These are phyloP conservation scores for Agaricales sp. DNA, from an alignment of 1,284 basidiomycete genomes.

Conservation along the genomic window DNA sequence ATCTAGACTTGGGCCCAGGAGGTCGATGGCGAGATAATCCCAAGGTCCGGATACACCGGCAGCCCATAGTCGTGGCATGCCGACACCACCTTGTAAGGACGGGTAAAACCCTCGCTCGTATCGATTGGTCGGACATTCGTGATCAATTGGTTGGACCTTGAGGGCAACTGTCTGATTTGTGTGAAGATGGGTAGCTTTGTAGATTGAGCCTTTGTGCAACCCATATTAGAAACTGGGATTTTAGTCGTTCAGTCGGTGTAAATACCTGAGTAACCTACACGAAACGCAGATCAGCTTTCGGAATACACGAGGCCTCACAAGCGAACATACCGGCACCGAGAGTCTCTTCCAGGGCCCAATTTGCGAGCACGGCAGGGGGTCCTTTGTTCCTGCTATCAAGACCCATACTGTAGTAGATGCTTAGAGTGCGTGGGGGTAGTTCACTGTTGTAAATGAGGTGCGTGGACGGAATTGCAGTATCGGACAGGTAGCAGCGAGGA, in stretches of 20 bases:
- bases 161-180: slow-evolving; percentile 52
- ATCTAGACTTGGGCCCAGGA: slow-evolving; percentile 61
- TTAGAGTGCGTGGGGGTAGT: too few species aligned
- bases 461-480: too few species aligned
- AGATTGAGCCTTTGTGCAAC: slow-evolving; percentile 74
- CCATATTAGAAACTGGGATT: background rate
- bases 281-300: background rate
- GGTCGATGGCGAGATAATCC: slow-evolving; percentile 67
- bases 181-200: slow-evolving; percentile 44
- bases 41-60: slow-evolving; percentile 47
- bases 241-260: slow-evolving; percentile 6
- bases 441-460: too few species aligned
- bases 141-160: slow-evolving; percentile 56
- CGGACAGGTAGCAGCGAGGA: too few species aligned
- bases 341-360: background rate
- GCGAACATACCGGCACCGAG: background rate
- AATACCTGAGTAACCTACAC: background rate
- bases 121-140: slow-evolving; percentile 64
- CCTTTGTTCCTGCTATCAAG: too few species aligned
- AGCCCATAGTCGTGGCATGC: slow-evolving; percentile 61
- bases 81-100: slow-evolving; percentile 57
- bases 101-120: slow-evolving; percentile 64
- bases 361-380: too few species aligned
- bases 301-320: background rate
- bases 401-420: too few species aligned